phyloP scores from a whole-genome alignment of 1,139 yeast genomes.

The Saccharomyces hybrid region DNA sequence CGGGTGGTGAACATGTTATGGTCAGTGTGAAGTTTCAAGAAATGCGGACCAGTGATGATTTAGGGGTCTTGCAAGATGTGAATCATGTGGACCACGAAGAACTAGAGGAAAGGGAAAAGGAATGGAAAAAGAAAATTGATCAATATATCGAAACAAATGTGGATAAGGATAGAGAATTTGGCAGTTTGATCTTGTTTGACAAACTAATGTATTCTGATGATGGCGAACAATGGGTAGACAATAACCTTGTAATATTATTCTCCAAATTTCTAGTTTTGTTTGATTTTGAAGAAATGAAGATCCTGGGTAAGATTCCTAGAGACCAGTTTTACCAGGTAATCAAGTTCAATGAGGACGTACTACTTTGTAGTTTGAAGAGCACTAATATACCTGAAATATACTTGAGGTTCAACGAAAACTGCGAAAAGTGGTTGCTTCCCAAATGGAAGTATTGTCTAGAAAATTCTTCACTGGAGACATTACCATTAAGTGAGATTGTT shows the following conservation, averaged over 20 bases:
- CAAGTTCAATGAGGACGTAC: slow-evolving; percentile 9
- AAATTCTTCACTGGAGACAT: slow-evolving; percentile 8
- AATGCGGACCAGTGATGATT: not conserved
- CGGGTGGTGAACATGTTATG: not conserved
- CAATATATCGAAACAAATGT: slow-evolving; percentile 1
- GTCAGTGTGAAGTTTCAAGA: not conserved
- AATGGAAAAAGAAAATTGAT: not conserved
- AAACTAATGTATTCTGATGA: slow-evolving; percentile 19
- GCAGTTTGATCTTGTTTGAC: slow-evolving; percentile 12
- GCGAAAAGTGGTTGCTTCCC: slow-evolving; percentile 7
- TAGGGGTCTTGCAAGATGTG: not conserved
- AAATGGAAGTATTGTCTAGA: slow-evolving; percentile 24
- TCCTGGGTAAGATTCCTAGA: slow-evolving; percentile 21
- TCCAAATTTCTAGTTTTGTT: slow-evolving; percentile 15
- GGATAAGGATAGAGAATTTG: slow-evolving; percentile 6
- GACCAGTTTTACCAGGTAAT: slow-evolving; percentile 14
- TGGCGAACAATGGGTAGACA: slow-evolving; percentile 22
- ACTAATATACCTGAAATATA: slow-evolving; percentile 27
- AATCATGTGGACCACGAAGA: not conserved
- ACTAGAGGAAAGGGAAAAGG: not conserved
- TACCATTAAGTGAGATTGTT: slow-evolving; percentile 38
- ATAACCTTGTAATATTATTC: slow-evolving; percentile 13
- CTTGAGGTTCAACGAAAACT: slow-evolving; percentile 11
- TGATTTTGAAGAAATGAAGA: slow-evolving; percentile 12
- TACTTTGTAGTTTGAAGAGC: slow-evolving; percentile 26